phyloP scores from a whole-genome alignment of 306 rosid genomes.

The Gleditsia sinensis region DNA sequence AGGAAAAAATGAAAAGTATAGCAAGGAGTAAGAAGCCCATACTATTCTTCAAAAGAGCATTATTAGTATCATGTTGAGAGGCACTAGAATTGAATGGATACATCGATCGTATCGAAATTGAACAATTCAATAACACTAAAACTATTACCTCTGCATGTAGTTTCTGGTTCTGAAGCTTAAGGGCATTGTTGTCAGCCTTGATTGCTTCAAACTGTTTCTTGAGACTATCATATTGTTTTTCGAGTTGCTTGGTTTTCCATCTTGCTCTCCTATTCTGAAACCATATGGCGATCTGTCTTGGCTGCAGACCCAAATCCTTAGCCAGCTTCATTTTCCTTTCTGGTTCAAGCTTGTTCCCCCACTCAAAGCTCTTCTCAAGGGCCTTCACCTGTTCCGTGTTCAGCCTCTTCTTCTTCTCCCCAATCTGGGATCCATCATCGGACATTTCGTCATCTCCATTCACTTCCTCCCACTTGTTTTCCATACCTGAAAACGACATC shows the following conservation, averaged over 20 bases:
- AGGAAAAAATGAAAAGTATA: not conserved
- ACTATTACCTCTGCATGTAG: constrained; percentile 85
- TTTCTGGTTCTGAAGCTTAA: constrained; percentile 76
- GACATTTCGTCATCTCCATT: constrained; percentile 76
- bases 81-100: too few relatives aligned
- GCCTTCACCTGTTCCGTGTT: constrained; percentile 86
- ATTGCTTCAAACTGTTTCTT: constrained; percentile 83
- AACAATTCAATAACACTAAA: too few relatives aligned
- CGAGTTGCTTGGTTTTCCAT: constrained; percentile 93
- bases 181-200: constrained; percentile 75
- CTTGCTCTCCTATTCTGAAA: constrained; percentile 95
- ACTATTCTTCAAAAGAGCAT: not conserved
- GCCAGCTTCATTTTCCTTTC: constrained; percentile 90
- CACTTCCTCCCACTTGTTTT: constrained; percentile 49
- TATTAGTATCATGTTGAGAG: too few relatives aligned
- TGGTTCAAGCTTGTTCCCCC: constrained; percentile 93
- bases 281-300: constrained; percentile 93
- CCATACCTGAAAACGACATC: constrained; percentile 80
- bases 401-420: constrained; percentile 93
- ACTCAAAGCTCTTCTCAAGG: constrained; percentile 89
- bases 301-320: constrained; percentile 79
- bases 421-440: constrained; percentile 80
- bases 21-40: not conserved
- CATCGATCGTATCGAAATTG: too few relatives aligned
- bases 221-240: constrained; percentile 75